Evolutionary conservation across 805 yeast species (phyloP), one percentile per base, ranked within the genome.

Genomic region (Candida railenensis): DNA sequence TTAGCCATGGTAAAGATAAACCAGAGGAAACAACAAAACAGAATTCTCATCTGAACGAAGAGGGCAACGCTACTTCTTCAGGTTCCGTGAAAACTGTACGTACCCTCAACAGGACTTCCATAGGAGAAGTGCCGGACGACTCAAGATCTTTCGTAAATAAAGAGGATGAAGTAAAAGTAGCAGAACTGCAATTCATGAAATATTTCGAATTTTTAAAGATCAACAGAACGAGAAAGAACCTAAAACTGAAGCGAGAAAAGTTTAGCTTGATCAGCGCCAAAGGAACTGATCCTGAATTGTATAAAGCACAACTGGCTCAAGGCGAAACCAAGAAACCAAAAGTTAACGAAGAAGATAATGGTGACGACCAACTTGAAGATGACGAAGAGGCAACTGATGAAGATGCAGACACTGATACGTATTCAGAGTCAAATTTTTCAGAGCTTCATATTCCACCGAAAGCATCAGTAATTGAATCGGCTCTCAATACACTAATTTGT

Each of bases 401-500:
- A 2, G 59, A 52, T 36, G 37, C 42, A 14, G 44, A 22, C 1
- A 34, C 34, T 14, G 49, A 41, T 4, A 51, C 49, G 11, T 22
- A 34, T n/a, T 55, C 48, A 3, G 48, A 56, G 14, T 16, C 21
- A 7, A 18, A 28, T 9, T 5, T 36, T 1, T 48, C 50, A 3
- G 54, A 57, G 8, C 59, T 78, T 32, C 55, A 62, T 11, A 73
- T 81, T 5, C 78, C 77, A 1, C 76, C 76, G 2, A 67, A 68
- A 51, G 76, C 78, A 1, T 67, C 73, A 2, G 67, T 73, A 1
- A 59, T 73, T 8, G 75, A 69, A 42, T 67, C 74, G 9, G 77
- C 76, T 1, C 47, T 72, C n/a, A 66, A 57, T 53, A 58, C 75
- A 1, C 44, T 72, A 5, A 49, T 71, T 14, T 65, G 72, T 48